These are phyloP conservation scores for Kwoniella shivajii DNA, from an alignment of 1,284 basidiomycete species.

Conservation along the genomic window DNA sequence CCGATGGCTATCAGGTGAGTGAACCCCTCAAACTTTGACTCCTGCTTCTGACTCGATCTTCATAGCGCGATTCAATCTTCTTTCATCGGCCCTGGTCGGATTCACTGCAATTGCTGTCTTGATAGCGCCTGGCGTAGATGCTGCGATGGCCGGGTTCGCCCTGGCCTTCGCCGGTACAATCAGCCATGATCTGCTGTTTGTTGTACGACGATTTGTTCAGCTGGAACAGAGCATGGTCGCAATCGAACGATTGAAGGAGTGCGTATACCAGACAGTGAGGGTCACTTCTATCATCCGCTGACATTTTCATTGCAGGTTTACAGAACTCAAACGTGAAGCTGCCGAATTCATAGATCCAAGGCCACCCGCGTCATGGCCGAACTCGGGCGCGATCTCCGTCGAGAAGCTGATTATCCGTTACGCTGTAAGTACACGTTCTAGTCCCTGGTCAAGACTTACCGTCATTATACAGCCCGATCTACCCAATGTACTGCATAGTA, in stretches of 20 bases:
- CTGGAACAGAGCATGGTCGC: constrained; percentile 94
- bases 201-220: constrained; percentile 71
- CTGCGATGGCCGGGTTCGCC: constrained; percentile 77
- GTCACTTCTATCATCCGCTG: background rate
- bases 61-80: constrained; percentile 69
- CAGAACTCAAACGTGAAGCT: constrained; percentile 73
- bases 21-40: background rate
- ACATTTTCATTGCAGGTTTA: constrained; percentile 58
- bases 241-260: constrained; percentile 72
- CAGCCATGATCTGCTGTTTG: constrained; percentile 66
- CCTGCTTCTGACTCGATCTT: background rate
- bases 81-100: constrained; percentile 72
- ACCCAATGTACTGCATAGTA: constrained; percentile 79
- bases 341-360: constrained; percentile 81
- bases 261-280: constrained; percentile 3
- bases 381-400: constrained; percentile 71
- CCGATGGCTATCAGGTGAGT: constrained; percentile 49
- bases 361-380: constrained; percentile 81
- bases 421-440: constrained; percentile 62
- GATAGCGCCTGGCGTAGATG: constrained; percentile 68
- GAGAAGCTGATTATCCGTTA: constrained; percentile 83
- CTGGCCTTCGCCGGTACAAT: constrained; percentile 78
- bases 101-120: constrained; percentile 71
- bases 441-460: background rate
- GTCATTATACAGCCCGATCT: constrained; percentile 57